These are phyloP conservation scores for Pythium dissimile DNA, from an alignment of 352 stramenopile genomes.

Conservation along the genomic window DNA sequence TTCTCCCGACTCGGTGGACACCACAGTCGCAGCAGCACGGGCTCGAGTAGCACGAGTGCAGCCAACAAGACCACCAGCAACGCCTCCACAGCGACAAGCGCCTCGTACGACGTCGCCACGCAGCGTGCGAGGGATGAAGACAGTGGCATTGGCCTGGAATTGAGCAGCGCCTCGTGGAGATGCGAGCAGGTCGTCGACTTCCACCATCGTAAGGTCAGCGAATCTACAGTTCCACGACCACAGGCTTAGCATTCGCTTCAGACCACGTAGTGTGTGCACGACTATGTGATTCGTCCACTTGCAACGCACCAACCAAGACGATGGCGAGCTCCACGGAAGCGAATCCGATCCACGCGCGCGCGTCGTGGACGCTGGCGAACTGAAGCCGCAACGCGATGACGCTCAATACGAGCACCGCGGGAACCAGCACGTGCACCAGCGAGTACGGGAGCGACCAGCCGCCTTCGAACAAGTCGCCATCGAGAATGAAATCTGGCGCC, in stretches of 20 bases:
- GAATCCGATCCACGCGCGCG: slow-evolving; percentile 8
- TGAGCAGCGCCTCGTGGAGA: not conserved
- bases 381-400: slow-evolving; percentile 1
- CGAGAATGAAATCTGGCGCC: not conserved
- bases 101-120: slow-evolving; percentile 3
- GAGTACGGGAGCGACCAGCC: slow-evolving; percentile 6
- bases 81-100: slow-evolving; percentile 6
- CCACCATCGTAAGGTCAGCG: not conserved
- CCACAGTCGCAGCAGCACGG: slow-evolving; percentile 15
- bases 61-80: slow-evolving; percentile 1
- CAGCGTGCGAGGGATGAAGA: not conserved
- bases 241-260: no score
- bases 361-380: not conserved
- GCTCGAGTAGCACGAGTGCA: slow-evolving; percentile 6
- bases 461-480: not conserved
- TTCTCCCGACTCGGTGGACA: no score
- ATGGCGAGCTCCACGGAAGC: not conserved
- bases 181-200: not conserved
- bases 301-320: not conserved
- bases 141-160: not conserved
- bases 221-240: not conserved
- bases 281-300: no score
- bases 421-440: slow-evolving; percentile 7
- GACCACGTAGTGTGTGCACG: no score
- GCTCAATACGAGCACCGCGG: no score